These are phyloP conservation scores for Naganishia antarctica DNA, from an alignment of 768 basidiomycete genomes.

Conservation along the genomic window DNA sequence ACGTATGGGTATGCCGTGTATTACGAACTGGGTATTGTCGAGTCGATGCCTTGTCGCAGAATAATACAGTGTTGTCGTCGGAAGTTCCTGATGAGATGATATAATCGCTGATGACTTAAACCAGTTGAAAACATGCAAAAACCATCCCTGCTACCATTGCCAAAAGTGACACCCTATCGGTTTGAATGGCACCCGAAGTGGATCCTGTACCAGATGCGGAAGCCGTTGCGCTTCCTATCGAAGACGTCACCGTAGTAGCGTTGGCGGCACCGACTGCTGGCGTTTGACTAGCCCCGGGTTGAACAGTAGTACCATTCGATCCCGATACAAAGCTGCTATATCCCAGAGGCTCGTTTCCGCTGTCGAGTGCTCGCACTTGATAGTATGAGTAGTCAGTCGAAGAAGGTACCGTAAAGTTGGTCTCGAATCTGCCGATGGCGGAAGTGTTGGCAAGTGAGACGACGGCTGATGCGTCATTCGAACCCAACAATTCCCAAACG, in stretches of 20 bases:
- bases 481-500: slow-evolving; percentile 29
- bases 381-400: slow-evolving; percentile 14
- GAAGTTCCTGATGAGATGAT: no score
- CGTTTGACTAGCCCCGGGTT: not conserved
- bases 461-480: slow-evolving; percentile 21
- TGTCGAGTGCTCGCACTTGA: slow-evolving; percentile 21
- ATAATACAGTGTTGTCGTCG: not conserved
- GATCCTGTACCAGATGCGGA: not conserved
- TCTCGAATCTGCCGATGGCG: slow-evolving; percentile 33
- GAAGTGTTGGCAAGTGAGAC: slow-evolving; percentile 22
- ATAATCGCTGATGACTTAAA: no score
- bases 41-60: no score
- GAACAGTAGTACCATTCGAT: not conserved
- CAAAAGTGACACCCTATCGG: not conserved
- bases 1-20: no score
- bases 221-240: not conserved
- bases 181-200: not conserved
- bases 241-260: not conserved
- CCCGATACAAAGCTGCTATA: slow-evolving; percentile 7
- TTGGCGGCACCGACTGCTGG: slow-evolving; percentile 7
- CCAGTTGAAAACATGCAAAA: not conserved
- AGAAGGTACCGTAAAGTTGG: slow-evolving; percentile 16
- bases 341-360: not conserved
- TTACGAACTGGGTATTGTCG: no score
- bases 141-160: not conserved